A percentile compares a stretch with the other conserved stretches of the same genome.
Conservation (phyloP, 768 basidiomycete genomes). For the Steccherinum ochraceum region DNA sequence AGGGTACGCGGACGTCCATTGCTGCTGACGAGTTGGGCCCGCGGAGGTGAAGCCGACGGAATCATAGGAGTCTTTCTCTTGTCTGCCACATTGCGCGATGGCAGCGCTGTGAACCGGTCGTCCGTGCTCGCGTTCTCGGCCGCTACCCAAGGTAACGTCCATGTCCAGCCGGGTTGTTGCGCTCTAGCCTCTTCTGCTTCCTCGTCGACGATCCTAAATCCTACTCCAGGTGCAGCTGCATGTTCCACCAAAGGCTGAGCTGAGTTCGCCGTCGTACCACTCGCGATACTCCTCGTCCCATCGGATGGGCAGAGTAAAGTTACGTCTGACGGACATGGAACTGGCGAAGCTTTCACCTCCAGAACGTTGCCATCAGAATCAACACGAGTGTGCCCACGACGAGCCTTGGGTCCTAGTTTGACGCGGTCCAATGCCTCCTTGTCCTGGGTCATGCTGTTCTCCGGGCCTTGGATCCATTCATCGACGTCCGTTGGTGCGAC, state of each 20-base stretch:
- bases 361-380: conserved; percentile 16
- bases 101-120: conserved; percentile 38
- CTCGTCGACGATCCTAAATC: conserved; percentile 39
- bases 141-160: conserved; percentile 15
- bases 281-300: background rate
- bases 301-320: background rate
- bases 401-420: background rate
- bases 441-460: background rate
- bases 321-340: background rate
- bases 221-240: conserved; percentile 21
- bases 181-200: conserved; percentile 21
- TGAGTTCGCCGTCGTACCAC: background rate
- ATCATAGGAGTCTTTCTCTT: conserved; percentile 22
- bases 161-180: conserved; percentile 7
- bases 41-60: conserved; percentile 4
- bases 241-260: background rate
- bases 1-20: conserved; percentile 1
- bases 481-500: background rate
- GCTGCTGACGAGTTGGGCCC: background rate
- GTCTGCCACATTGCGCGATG: conserved; percentile 22
- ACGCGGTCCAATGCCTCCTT: background rate
- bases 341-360: background rate
- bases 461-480: background rate
- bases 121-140: conserved; percentile 8
- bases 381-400: conserved; percentile 9